Base-by-base conservation (phyloP, 1,284 basidiomycete genomes). In the Cryptococcus jaspeensis region DNA sequence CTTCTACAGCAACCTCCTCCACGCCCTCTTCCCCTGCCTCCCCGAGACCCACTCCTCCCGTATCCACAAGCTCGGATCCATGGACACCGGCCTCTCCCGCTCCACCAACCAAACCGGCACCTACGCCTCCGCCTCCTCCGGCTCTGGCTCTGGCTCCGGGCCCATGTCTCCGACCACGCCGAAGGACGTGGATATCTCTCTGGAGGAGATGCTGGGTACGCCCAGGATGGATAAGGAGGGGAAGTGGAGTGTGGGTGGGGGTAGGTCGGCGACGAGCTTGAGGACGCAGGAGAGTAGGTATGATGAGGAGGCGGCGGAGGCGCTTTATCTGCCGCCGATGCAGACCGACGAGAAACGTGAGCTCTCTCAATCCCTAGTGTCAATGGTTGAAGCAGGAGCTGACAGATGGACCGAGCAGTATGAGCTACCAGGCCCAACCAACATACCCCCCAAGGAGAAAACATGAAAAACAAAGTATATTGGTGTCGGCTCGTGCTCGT, bases 1-100 rank as follows among this genome's bases (percentile, higher is more conserved):
- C 23, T 72, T 72, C 57, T 74, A 72, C 49, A 51, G 58, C 53
- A 56, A 53, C 7, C 37, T 78, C 37, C 50, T 72, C 16, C 55
- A 61, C 28, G 25, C 18, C 1, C 44, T 64, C 44, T 63, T 68
- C 55, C 65, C 65, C n/a, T 67, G 61, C 48, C 42, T 69, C n/a
- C 68, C 63, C 12, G 49, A 46, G 20, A n/a, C n/a, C 36, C 50
- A 46, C 18, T 22, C 12, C 5, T 22, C 16, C 8, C 50, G 51
- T 36, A 25, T 37, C 12, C 23, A 50, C n/a, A 45, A 58, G 28
- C 46, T 58, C 13, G 56, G 58, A 42, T 56, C 54, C 8, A 38
- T 55, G 28, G 58, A 56, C 22, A 40, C 57, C 28, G 53, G 53
- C 52, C 13, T 51, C 41, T 52, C 43, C 9, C 28, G 41, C n/a